Evolutionary conservation across 1,284 basidiomycete species (phyloP).

Genomic region (Fomes fomentarius): DNA sequence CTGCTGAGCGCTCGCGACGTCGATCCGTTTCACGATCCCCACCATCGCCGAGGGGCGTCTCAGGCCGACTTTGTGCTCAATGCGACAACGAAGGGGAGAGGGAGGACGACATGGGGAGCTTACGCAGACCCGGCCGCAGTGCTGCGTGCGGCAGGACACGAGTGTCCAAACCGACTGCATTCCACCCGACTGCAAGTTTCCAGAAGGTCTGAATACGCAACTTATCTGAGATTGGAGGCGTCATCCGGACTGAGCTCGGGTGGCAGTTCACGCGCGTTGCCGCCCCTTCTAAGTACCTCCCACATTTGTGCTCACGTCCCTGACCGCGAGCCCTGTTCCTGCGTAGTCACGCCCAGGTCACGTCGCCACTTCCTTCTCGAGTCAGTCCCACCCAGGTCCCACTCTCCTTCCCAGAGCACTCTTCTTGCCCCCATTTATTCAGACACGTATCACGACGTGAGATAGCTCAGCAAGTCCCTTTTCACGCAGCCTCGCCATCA

Average conservation of each 20-base stretch:
- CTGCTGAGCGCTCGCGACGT: conserved; percentile 3
- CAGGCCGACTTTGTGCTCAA: background rate
- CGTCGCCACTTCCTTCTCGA: background rate
- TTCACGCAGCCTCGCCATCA: conserved; percentile 11
- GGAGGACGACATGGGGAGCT: no score
- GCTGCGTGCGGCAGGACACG: conserved; percentile 6
- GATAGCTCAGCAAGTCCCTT: conserved; percentile 5
- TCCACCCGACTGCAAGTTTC: conserved; percentile 12
- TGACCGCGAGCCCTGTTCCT: conserved; percentile 10
- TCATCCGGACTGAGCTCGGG: conserved; percentile 14
- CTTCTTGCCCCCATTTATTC: background rate
- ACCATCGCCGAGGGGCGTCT: background rate
- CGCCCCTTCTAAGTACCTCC: background rate
- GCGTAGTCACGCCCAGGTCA: background rate
- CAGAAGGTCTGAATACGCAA: conserved; percentile 11
- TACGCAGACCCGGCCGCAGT: background rate
- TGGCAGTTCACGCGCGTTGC: conserved; percentile 15
- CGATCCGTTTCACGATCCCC: conserved; percentile 15
- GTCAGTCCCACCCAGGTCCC: background rate
- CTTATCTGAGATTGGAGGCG: conserved; percentile 12
- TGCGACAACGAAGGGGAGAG: no score
- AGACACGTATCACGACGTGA: background rate
- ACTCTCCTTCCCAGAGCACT: background rate
- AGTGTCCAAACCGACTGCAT: conserved; percentile 12
- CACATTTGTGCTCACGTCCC: conserved; percentile 13